These are phyloP conservation scores for Helicosporidium sp. DNA, from an alignment of 139 green algal genomes.

Conservation along the genomic window DNA sequence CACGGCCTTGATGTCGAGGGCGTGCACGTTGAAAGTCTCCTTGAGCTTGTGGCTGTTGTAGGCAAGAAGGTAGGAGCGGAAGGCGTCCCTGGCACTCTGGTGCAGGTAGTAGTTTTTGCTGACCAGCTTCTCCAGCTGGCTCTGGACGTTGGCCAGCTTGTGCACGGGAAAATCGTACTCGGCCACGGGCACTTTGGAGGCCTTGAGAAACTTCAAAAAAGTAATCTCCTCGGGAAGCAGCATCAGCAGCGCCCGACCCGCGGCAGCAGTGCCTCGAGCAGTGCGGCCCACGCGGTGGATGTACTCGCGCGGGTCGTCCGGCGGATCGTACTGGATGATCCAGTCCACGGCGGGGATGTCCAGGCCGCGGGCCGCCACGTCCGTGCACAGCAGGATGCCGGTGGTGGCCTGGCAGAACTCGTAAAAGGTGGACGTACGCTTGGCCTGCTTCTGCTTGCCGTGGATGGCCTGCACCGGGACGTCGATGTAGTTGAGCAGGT, in stretches of 20 bases:
- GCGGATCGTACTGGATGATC: conserved; percentile 95
- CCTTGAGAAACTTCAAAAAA: conserved; percentile 79
- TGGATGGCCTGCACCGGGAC: conserved; percentile 86
- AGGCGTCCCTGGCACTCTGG: conserved; percentile 53
- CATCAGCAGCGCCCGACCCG: conserved; percentile 78
- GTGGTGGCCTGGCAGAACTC: conserved; percentile 81
- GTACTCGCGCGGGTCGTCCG: conserved; percentile 86
- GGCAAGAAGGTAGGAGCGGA: conserved; percentile 71
- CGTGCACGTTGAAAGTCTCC: conserved; percentile 94
- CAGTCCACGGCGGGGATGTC: conserved; percentile 93
- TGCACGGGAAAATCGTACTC: conserved; percentile 91
- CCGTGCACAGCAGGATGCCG: conserved; percentile 85
- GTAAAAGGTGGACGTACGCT: conserved; percentile 87
- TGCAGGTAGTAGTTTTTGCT: conserved; percentile 99
- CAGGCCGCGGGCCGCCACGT: conserved; percentile 90
- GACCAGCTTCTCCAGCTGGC: conserved; percentile 88
- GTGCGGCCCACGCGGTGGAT: conserved; percentile 77
- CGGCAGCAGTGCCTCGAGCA: conserved; percentile 59
- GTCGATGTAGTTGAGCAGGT: conserved; percentile 98
- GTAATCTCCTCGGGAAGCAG: conserved; percentile 83
- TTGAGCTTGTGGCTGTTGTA: conserved; percentile 94
- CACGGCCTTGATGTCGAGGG: conserved; percentile 68
- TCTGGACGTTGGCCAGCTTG: conserved; percentile 93
- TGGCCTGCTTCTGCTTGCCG: conserved; percentile 96
- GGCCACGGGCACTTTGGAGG: conserved; percentile 61